phyloP scores from a whole-genome alignment of 169 alveolate genomes.

The Theileria annulata region DNA sequence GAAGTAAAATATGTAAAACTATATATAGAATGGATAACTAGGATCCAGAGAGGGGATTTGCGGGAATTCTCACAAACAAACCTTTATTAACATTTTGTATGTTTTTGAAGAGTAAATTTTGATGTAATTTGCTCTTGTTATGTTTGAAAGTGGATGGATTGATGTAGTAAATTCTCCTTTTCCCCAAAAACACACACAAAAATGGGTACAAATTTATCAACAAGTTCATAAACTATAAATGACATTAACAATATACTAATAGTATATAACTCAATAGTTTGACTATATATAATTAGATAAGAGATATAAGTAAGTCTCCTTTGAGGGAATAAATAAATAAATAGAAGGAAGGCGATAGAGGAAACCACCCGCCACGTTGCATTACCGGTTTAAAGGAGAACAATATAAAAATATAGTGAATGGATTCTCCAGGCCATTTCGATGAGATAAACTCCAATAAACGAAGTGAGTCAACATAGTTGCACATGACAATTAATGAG shows the following conservation, averaged over 20 bases:
- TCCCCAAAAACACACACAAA: conserved; percentile 60
- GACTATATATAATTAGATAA: no score
- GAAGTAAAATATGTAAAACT: no score
- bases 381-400: conserved; percentile 51
- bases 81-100: conserved; percentile 19
- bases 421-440: conserved; percentile 48
- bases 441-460: conserved; percentile 36
- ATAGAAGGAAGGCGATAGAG: not conserved
- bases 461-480: conserved; percentile 31
- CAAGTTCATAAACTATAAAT: conserved; percentile 35
- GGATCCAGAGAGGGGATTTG: not conserved
- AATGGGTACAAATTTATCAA: conserved; percentile 59
- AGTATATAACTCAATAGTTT: not conserved
- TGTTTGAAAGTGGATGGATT: conserved; percentile 56
- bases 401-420: conserved; percentile 46
- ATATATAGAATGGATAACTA: no score
- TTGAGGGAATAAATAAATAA: no score
- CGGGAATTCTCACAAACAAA: conserved; percentile 22
- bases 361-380: not conserved
- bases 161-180: conserved; percentile 43
- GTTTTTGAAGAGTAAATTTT: conserved; percentile 36
- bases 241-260: not conserved
- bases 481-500: conserved; percentile 32
- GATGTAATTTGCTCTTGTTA: conserved; percentile 26
- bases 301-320: no score